phyloP scores from a whole-genome alignment of 2,329 filamentous ascomycete genomes.

The Colletotrichum zoysiae region DNA sequence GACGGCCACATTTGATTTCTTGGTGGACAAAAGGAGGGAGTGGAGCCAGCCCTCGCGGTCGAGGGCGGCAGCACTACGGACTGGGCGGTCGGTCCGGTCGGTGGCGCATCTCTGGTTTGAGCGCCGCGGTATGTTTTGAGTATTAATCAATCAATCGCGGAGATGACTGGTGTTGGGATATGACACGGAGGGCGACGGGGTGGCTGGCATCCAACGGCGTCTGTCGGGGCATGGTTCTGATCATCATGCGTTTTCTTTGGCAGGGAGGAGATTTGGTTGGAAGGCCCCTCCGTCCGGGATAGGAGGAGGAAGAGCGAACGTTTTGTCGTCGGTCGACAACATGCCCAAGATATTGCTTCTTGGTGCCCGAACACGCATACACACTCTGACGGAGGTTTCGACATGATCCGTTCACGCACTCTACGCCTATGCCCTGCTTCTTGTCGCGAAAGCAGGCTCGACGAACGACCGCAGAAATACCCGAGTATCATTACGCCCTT shows the following conservation, averaged over 20 bases:
- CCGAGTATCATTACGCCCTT: conserved; percentile 39
- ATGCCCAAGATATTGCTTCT: conserved; percentile 32
- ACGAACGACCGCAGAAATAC: conserved; percentile 41
- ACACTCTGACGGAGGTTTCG: conserved; percentile 32
- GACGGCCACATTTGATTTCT: conserved; percentile 38
- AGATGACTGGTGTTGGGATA: conserved; percentile 42
- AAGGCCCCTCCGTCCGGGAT: conserved; percentile 33
- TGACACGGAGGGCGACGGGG: conserved; percentile 36
- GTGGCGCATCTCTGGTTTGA: conserved; percentile 40
- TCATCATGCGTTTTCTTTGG: conserved; percentile 39
- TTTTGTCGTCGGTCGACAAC: conserved; percentile 35
- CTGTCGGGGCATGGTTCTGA: conserved; percentile 32
- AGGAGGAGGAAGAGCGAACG: conserved; percentile 32
- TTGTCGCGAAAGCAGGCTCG: conserved; percentile 33
- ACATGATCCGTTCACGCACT: conserved; percentile 38
- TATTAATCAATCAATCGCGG: conserved; percentile 41
- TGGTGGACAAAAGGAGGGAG: conserved; percentile 31
- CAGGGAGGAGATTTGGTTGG: conserved; percentile 31
- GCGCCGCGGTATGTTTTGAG: conserved; percentile 41
- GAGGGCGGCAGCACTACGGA: conserved; percentile 21
- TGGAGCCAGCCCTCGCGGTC: conserved; percentile 29
- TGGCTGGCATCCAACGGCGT: conserved; percentile 41
- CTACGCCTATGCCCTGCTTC: conserved; percentile 39
- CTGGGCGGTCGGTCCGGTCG: conserved; percentile 19
- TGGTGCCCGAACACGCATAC: conserved; percentile 6